Base-by-base conservation (phyloP, 352 stramenopile genomes). In the Phytophthora sp. region DNA sequence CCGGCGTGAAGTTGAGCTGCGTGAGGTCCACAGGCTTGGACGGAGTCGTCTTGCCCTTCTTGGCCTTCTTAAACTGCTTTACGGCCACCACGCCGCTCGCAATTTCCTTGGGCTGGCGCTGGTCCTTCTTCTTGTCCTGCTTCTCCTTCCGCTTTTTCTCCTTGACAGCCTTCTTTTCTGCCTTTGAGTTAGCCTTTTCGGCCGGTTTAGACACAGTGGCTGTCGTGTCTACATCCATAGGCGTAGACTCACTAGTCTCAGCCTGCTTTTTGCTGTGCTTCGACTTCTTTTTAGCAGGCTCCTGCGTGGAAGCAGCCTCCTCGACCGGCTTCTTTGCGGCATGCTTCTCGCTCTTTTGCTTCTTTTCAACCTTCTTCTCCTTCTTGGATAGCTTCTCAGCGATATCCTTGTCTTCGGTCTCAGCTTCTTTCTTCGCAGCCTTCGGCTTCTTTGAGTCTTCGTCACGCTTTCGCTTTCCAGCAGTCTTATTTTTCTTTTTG, bases 51-150 rank as follows among this genome's bases (percentile, higher is more conserved):
- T 82, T 87, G 42, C 21, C 30, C 54, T 82, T 78, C 50, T 80
- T 88, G 7, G 66, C 11, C 52, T 90, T 94, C 54, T 90, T 94
- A 48, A 92, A 83, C 46, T 92, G 76, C 65, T 92, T 92, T 13
- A 92, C 73, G 24, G 82, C 79, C 39, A 94, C 56, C 15, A 92
- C 86, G 15, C 86, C 86, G 49, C 86, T 94, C 3, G 79, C 83
- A 23, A 84, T 72, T 34, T 89, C 81, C 80, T 87, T 91, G 17
- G 79, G 63, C 56, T 84, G 64, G 7, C 72, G 70, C 59, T 79
- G 28, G 30, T 85, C 74, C 39, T 74, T 65, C 42, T 78, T 72
- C 52, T 82, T 79, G 35, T 69, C 56, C 39, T 75, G 59, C 21
- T 66, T 67, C 24, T 73, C 46, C 41, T 72, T 69, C 43, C 21